These are phyloP conservation scores for Striga hermonthica DNA, from an alignment of 305 asterid genomes.

Conservation along the genomic window DNA sequence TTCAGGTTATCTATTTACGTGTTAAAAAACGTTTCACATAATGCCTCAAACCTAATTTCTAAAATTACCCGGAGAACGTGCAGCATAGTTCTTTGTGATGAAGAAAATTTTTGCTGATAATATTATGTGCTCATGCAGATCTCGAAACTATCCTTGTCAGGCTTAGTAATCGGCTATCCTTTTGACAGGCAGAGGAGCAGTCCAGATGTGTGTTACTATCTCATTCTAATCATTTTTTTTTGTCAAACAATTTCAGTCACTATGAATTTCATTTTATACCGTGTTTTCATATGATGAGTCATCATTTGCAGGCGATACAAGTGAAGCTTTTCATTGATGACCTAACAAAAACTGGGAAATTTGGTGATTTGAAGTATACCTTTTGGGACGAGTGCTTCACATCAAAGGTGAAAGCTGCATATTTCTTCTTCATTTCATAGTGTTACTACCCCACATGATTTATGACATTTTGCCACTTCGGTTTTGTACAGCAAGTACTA, in stretches of 20 bases:
- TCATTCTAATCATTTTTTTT: conserved; percentile 18
- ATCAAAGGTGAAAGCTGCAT: conserved; percentile 58
- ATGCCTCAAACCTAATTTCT: conserved; percentile 20
- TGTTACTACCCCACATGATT: too few relatives aligned
- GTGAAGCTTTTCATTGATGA: conserved; percentile 59
- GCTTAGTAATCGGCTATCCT: conserved; percentile 67
- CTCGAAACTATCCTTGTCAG: conserved; percentile 52
- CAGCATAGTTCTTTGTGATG: not conserved
- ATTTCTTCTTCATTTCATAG: not conserved
- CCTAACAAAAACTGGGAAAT: conserved; percentile 60
- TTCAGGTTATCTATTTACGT: not conserved
- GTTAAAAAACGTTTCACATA: not conserved
- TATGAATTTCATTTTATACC: conserved; percentile 20
- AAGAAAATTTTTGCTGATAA: conserved; percentile 23
- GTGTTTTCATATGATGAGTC: conserved; percentile 15
- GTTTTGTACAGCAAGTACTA: too few relatives aligned
- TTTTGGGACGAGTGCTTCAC: conserved; percentile 80
- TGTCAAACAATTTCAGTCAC: not conserved
- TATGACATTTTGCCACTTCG: too few relatives aligned
- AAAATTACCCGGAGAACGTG: not conserved
- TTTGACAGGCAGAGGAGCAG: conserved; percentile 42
- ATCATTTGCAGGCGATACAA: conserved; percentile 54
- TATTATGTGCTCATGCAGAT: conserved; percentile 42
- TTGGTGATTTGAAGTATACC: conserved; percentile 67
- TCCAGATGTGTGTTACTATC: conserved; percentile 41